These are phyloP conservation scores for Fusarium clavum DNA, from an alignment of 2,329 filamentous ascomycete species.

Conservation along the genomic window DNA sequence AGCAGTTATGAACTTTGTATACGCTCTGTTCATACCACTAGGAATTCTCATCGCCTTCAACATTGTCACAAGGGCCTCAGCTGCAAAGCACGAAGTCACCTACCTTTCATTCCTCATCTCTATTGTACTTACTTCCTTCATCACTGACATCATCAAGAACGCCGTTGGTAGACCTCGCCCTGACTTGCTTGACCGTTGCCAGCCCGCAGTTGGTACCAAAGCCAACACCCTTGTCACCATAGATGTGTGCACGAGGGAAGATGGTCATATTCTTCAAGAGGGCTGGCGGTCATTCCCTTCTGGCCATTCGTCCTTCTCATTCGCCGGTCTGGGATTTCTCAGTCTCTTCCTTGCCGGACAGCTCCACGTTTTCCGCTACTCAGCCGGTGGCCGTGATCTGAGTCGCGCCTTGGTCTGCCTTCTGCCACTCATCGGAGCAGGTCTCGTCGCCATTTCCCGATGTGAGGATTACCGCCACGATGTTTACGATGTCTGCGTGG, in stretches of 20 bases:
- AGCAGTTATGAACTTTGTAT: constrained; percentile 79
- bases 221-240: constrained; percentile 68
- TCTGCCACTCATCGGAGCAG: constrained; percentile 69
- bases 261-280: constrained; percentile 78
- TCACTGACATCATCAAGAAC: constrained; percentile 94
- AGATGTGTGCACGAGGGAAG: constrained; percentile 77
- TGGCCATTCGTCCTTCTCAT: constrained; percentile 83
- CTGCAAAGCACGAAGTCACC: constrained; percentile 87
- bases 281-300: constrained; percentile 87
- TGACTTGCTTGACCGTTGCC: constrained; percentile 79
- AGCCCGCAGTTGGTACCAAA: constrained; percentile 67
- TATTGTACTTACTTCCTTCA: constrained; percentile 79
- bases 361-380: constrained; percentile 66
- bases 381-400: constrained; percentile 61
- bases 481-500: constrained; percentile 74
- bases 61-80: constrained; percentile 67
- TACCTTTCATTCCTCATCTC: constrained; percentile 83
- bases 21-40: constrained; percentile 79
- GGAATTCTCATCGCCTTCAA: constrained; percentile 75
- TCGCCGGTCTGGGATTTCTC: constrained; percentile 81
- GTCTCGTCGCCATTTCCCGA: constrained; percentile 75
- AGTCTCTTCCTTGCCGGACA: constrained; percentile 77
- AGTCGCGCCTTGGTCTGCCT: constrained; percentile 68
- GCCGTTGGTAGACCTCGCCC: constrained; percentile 79
- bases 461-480: constrained; percentile 79